phyloP scores from a whole-genome alignment of 768 basidiomycete species.

The Lentinula lateritia region DNA sequence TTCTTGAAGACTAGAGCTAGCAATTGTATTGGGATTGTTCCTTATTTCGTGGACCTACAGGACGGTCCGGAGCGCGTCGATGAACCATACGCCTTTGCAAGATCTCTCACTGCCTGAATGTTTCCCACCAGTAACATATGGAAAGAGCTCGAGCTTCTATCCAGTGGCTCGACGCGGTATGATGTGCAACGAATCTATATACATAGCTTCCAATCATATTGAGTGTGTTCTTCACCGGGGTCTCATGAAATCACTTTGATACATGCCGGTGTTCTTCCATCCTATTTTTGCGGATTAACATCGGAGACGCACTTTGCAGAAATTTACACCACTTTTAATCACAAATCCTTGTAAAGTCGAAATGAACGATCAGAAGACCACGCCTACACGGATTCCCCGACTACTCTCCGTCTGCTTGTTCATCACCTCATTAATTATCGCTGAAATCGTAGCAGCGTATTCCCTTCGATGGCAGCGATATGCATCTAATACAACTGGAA shows the following conservation, averaged over 20 bases:
- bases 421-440: background rate
- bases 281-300: background rate
- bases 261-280: background rate
- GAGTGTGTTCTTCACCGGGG: background rate
- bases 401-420: background rate
- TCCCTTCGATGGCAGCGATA: background rate
- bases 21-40: background rate
- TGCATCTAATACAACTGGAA: no score
- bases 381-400: background rate
- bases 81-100: background rate
- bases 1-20: constrained; percentile 31
- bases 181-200: background rate
- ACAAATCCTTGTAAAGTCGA: background rate
- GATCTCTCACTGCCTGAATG: background rate
- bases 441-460: background rate
- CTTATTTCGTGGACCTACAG: background rate
- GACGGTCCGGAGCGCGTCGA: background rate
- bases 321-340: background rate
- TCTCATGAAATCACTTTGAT: background rate
- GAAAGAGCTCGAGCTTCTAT: background rate
- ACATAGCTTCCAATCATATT: background rate
- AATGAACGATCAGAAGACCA: background rate
- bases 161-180: background rate
- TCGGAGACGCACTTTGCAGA: background rate
- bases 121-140: background rate